Evolutionary conservation across 169 alveolate genomes (phyloP).

Genomic region (Plasmodium knowlesi): DNA sequence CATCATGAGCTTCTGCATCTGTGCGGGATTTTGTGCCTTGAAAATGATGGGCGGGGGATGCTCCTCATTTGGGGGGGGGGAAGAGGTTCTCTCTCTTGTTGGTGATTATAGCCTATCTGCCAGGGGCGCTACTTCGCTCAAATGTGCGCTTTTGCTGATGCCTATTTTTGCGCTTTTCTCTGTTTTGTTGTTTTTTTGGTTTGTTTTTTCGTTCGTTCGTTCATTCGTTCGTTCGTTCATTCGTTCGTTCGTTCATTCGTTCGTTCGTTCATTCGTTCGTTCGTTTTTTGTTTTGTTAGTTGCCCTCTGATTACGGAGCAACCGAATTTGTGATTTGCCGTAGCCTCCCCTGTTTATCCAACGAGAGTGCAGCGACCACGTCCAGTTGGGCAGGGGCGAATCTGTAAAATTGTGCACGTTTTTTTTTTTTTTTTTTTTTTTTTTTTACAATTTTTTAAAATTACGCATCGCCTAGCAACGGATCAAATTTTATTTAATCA

Average conservation of each 20-base stretch:
- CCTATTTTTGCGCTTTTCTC: neutral
- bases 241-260: no score
- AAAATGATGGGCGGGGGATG: neutral
- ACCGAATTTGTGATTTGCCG: neutral
- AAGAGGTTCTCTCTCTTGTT: neutral
- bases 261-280: no score
- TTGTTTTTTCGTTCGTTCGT: no score
- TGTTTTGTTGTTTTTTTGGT: neutral
- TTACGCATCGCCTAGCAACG: neutral
- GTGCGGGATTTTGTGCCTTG: neutral
- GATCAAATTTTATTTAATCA: no score
- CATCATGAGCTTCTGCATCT: conserved; percentile 49
- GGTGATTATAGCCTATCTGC: neutral
- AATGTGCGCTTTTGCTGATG: neutral
- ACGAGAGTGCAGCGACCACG: neutral
- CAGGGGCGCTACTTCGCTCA: neutral
- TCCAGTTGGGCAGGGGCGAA: neutral
- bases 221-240: no score
- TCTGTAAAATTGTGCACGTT: neutral
- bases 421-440: no score
- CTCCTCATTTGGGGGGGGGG: neutral
- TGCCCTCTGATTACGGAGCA: neutral
- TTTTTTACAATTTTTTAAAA: no score
- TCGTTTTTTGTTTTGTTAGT: neutral
- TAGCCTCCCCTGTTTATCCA: neutral